Evolutionary conservation across 2,329 filamentous ascomycete genomes (phyloP).

Genomic region (Pseudocercospora fijiensis): DNA sequence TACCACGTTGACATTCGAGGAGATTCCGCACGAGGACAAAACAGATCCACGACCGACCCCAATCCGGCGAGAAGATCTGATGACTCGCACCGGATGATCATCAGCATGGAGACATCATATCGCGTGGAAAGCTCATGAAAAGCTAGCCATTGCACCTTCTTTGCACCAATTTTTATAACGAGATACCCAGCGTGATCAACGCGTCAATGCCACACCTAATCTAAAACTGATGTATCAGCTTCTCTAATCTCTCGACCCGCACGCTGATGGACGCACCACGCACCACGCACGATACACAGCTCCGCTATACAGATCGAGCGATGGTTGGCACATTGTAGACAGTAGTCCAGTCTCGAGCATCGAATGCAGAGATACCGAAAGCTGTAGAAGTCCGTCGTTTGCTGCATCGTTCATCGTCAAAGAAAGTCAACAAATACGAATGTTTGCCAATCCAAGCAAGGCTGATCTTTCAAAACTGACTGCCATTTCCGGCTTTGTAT

Average conservation of each 20-base stretch:
- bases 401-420: neutral
- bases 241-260: too few relatives aligned
- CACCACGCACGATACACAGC: too few relatives aligned
- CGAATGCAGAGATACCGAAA: too few relatives aligned
- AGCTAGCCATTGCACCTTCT: neutral
- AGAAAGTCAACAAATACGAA: neutral
- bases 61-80: conserved; percentile 17
- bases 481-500: neutral
- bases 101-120: conserved; percentile 24
- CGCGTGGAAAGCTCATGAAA: conserved; percentile 21
- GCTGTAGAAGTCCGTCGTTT: neutral
- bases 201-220: too few relatives aligned
- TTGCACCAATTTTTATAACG: neutral
- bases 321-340: too few relatives aligned
- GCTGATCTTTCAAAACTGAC: neutral
- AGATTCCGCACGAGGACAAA: neutral
- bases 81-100: conserved; percentile 26
- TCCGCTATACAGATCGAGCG: too few relatives aligned
- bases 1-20: conserved; percentile 12
- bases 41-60: conserved; percentile 2
- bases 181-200: neutral
- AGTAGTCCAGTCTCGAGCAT: too few relatives aligned
- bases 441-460: neutral
- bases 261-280: too few relatives aligned
- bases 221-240: too few relatives aligned